These are phyloP conservation scores for Gossypium thurberi DNA, from an alignment of 345 rosid species.

Conservation along the genomic window DNA sequence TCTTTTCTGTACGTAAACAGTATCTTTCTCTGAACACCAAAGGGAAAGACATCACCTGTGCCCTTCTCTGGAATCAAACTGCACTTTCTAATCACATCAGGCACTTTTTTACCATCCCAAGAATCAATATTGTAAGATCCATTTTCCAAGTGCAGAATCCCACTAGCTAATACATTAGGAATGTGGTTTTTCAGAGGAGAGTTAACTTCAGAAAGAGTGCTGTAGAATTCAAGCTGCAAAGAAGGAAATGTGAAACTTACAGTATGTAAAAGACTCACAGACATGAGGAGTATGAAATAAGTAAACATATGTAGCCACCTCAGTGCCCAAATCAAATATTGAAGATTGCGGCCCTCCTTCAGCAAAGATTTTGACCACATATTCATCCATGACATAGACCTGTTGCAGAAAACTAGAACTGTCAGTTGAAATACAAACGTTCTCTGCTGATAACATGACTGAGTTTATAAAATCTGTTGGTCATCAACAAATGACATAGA, in stretches of 20 bases:
- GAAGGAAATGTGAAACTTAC: slow-evolving; percentile 20
- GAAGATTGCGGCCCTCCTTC: slow-evolving; percentile 83
- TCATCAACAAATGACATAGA: background rate
- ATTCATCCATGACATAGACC: slow-evolving; percentile 77
- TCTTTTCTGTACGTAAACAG: slow-evolving; percentile 46
- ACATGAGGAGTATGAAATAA: background rate
- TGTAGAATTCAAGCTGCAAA: slow-evolving; percentile 87
- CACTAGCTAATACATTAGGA: slow-evolving; percentile 77
- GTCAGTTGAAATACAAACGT: slow-evolving; percentile 13
- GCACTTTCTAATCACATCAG: slow-evolving; percentile 46
- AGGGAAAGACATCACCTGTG: slow-evolving; percentile 47
- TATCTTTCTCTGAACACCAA: slow-evolving; percentile 80
- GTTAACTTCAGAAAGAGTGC: slow-evolving; percentile 33
- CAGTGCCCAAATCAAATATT: slow-evolving; percentile 76
- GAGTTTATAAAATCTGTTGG: no score
- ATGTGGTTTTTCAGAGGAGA: slow-evolving; percentile 57
- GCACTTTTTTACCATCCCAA: slow-evolving; percentile 91
- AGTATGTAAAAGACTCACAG: slow-evolving; percentile 14
- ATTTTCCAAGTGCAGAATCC: slow-evolving; percentile 62
- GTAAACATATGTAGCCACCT: slow-evolving; percentile 37
- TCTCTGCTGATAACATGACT: background rate
- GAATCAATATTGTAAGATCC: slow-evolving; percentile 56
- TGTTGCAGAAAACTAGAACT: slow-evolving; percentile 25
- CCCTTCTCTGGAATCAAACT: slow-evolving; percentile 33
- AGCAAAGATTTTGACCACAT: slow-evolving; percentile 67